Conservation (phyloP, 192 early-diverging fungal genomes). For the Coemansia sp. region DNA sequence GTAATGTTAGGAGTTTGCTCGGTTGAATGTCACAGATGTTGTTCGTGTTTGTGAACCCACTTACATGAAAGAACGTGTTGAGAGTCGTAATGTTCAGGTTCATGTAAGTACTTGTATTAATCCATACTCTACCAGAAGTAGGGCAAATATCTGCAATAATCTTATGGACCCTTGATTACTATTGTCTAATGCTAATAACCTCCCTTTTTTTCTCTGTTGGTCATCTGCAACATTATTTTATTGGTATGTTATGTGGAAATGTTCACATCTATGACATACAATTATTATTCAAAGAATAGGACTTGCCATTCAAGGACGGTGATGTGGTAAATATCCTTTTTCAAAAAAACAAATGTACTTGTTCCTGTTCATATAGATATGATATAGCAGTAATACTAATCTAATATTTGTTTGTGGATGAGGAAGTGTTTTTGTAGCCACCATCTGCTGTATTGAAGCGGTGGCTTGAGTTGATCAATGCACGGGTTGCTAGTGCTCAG, state of each 20-base stretch:
- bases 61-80: constrained; percentile 64
- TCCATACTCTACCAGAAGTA: not conserved
- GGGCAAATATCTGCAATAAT: not conserved
- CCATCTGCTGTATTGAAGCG: constrained; percentile 54
- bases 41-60: constrained; percentile 91
- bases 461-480: constrained; percentile 68
- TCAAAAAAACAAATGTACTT: too few species aligned
- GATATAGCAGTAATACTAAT: not conserved
- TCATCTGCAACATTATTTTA: not conserved
- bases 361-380: not conserved
- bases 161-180: not conserved
- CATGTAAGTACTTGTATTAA: constrained; percentile 47
- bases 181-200: not conserved
- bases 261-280: not conserved
- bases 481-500: constrained; percentile 45
- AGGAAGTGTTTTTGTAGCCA: constrained; percentile 22
- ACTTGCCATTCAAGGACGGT: constrained; percentile 88
- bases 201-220: not conserved
- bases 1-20: constrained; percentile 63
- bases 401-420: not conserved
- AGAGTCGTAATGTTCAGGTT: constrained; percentile 66
- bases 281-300: constrained; percentile 22
- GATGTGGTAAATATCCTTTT: constrained; percentile 56
- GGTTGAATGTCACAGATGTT: constrained; percentile 76
- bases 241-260: not conserved